Evolutionary conservation across 208 protist species (phyloP), one percentile per base, ranked within the genome.

Genomic region (Jaenimonas drosophilae): DNA sequence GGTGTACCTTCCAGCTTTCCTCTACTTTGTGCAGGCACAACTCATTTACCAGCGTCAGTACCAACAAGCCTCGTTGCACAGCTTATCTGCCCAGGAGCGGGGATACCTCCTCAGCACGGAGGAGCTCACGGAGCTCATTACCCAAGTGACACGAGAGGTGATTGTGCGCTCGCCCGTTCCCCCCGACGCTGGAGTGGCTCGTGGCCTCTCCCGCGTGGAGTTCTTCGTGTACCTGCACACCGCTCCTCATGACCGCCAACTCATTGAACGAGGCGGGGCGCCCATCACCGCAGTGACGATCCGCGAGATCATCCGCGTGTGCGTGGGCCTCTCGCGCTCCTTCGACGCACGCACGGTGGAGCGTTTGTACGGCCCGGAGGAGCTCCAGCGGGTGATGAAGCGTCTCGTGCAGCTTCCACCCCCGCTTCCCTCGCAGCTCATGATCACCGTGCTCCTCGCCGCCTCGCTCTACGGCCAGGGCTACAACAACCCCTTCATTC

Each of bases 21-120:
- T 89, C 6, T 70, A 75, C 49, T 83, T 86, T 80, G 56, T 83
- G 26, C 75, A 84, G 48, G 59, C 75, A 43, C 79, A 88, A 44
- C 64, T 88, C 31, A 62, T 79, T 52, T 60, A 76, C 20, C 67
- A 75, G 45, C 63, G 40, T 26, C 49, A 39, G 30, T 48, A 57
- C 25, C 56, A 56, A 31, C 53, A 72, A 27, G 27, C 37, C 23
- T 39, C 31, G 27, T 34, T 57, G 19, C 56, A 76, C 21, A 37
- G 36, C 9, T 58, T 77, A 2, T 38, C 65, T 7, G 58, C 54
- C 14, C 28, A 54, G 29, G 44, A 68, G 28, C 52, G 58, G 28
- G 59, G 29, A n/a, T 76, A 70, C 54, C 53, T 72, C 21, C 49
- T 84, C 28, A 64, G 56, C 42, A 36, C 41, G 19, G 53, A 56